Percentiles rank a stretch among this genome's conserved stretches.
These are phyloP conservation scores for Pharnaceum exiguum DNA, from an alignment of 148 eudicot species.

Conservation along the genomic window DNA sequence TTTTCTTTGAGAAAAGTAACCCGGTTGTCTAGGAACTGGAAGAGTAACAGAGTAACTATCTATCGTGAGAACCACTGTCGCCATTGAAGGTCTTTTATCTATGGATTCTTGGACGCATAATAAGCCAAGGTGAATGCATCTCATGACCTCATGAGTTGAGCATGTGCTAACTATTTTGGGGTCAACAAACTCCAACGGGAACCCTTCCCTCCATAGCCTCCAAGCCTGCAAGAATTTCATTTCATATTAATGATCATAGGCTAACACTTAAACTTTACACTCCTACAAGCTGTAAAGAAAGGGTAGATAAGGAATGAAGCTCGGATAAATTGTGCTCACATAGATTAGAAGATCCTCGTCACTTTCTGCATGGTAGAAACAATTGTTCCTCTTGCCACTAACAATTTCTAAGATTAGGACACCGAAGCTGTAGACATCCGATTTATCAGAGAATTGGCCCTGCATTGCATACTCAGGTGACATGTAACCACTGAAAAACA, in stretches of 20 bases:
- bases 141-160: constrained; percentile 19
- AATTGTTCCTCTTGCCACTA: constrained; percentile 29
- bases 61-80: constrained; percentile 19
- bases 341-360: constrained; percentile 25
- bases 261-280: no score
- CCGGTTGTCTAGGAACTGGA: constrained; percentile 27
- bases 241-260: no score
- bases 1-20: constrained; percentile 10
- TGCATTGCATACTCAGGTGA: constrained; percentile 39
- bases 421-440: constrained; percentile 45
- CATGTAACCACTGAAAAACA: constrained; percentile 36
- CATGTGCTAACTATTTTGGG: constrained; percentile 17
- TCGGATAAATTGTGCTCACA: constrained; percentile 19
- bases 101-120: constrained; percentile 39
- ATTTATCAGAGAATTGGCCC: constrained; percentile 32
- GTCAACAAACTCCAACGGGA: constrained; percentile 25
- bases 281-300: not conserved
- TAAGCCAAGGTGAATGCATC: constrained; percentile 39
- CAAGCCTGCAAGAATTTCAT: constrained; percentile 24
- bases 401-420: constrained; percentile 32
- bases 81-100: constrained; percentile 34
- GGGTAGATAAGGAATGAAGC: not conserved
- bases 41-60: constrained; percentile 19
- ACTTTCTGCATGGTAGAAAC: constrained; percentile 1
- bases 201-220: constrained; percentile 28